Conservation (phyloP, 1,284 basidiomycete genomes). For the Ganoderma sinense region DNA sequence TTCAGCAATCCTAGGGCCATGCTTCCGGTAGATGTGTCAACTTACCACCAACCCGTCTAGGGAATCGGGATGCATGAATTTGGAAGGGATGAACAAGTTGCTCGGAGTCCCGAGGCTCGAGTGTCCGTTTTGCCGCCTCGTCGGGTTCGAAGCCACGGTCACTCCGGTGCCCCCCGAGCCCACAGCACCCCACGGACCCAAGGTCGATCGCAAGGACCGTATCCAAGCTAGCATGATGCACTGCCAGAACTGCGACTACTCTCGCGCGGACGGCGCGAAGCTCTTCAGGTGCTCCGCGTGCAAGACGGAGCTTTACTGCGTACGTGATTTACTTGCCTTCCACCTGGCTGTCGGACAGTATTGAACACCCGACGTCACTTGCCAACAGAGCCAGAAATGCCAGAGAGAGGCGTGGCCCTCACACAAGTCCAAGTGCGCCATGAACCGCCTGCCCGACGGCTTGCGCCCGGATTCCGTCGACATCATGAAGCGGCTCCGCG, state of each 20-base stretch:
- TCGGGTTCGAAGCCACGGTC: not conserved
- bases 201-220: not conserved
- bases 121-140: not conserved
- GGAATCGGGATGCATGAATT: not conserved
- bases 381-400: constrained; percentile 33
- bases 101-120: constrained; percentile 1
- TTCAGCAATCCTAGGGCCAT: too few species aligned
- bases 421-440: constrained; percentile 34
- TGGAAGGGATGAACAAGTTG: not conserved
- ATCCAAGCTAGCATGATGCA: constrained; percentile 16
- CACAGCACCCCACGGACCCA: not conserved
- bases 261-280: constrained; percentile 20
- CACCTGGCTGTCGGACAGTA: not conserved
- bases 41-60: not conserved
- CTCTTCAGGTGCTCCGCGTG: constrained; percentile 30
- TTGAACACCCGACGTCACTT: not conserved
- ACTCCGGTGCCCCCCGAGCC: not conserved
- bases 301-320: constrained; percentile 34
- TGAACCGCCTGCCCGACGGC: constrained; percentile 10
- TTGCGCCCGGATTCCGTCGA: constrained; percentile 11
- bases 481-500: constrained; percentile 25
- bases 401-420: constrained; percentile 32
- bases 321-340: constrained; percentile 5
- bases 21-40: not conserved
- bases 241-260: constrained; percentile 32